Evolutionary conservation across 352 stramenopile species (phyloP), one percentile per base, ranked within the genome.

Genomic region (Globisporangium megalacanthum): DNA sequence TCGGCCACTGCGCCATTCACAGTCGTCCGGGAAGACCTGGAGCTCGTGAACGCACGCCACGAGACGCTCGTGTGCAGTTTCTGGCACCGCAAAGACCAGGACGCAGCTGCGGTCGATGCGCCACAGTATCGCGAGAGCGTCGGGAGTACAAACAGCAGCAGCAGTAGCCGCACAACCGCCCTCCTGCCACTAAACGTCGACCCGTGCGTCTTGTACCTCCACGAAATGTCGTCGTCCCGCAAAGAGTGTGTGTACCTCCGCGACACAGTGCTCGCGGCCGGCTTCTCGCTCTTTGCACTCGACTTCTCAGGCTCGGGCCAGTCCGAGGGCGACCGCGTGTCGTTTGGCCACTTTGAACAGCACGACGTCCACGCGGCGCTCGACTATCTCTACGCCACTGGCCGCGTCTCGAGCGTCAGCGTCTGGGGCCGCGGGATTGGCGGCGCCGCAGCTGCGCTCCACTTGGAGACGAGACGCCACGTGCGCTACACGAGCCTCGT

Each of bases 181-280:
- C 25, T 29, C 1, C 25, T 29, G 25, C 1, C 25, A 29, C 25
- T 29, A 4, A 4, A 4, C 25, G 57, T 68, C 6, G 51, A 64
- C 17, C 79, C 82, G 25, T 92, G 82, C 42, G 76, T 92, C 31
- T 49, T 92, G 15, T 92, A 90, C 56, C 64, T 92, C 37, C 82
- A 92, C 54, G 82, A 82, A 20, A 79, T 92, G 70, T 92, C 82
- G 25, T 88, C 77, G 19, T 92, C 82, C 0, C 66, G 82, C 1
- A 84, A 88, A 56, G 82, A 92, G 64, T 86, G 78, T 36, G 60
- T 90, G 17, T 92, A 92, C 53, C 54, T 92, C 31, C 69, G 73
- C 50, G 55, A 68, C 29, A 66, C 60, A 56, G 66, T 92, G 22
- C 70, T 92, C 14, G 57, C 69, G 0, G 60, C 65, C 0, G 82